Evolutionary conservation across 352 stramenopile genomes (phyloP).

Genomic region (Phytophthora idaei): DNA sequence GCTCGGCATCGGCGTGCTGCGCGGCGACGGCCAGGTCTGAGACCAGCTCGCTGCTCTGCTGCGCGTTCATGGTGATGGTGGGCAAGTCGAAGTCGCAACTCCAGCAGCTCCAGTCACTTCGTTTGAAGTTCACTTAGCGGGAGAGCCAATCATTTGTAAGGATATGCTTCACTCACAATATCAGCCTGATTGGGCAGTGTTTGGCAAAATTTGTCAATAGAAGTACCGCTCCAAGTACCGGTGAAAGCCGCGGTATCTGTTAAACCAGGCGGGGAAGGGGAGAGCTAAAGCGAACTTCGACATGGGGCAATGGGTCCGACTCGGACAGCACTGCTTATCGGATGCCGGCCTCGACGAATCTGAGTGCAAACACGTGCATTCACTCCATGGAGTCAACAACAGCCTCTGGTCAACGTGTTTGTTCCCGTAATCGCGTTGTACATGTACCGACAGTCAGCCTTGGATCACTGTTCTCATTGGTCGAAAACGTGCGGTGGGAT

Average conservation of each 20-base stretch:
- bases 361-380: background rate
- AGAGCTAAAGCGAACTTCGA: conserved; percentile 12
- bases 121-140: background rate
- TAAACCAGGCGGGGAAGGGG: conserved; percentile 20
- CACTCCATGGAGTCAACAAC: conserved; percentile 16
- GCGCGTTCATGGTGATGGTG: conserved; percentile 15
- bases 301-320: background rate
- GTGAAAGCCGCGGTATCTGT: background rate
- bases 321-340: background rate
- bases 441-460: background rate
- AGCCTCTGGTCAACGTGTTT: conserved; percentile 13
- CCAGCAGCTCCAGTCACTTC: conserved; percentile 33
- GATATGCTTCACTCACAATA: background rate
- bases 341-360: background rate
- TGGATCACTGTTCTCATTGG: conserved; percentile 27
- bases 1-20: conserved; percentile 58
- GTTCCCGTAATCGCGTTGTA: background rate
- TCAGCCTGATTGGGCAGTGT: background rate
- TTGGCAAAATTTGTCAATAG: background rate
- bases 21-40: conserved; percentile 62
- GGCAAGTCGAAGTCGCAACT: conserved; percentile 13
- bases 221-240: too few relatives aligned
- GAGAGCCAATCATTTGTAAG: conserved; percentile 1
- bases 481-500: conserved; percentile 22
- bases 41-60: conserved; percentile 13